Evolutionary conservation across 2,329 filamentous ascomycete genomes (phyloP), one percentile per base, ranked within the genome.

Genomic region (Knufia fluminis): DNA sequence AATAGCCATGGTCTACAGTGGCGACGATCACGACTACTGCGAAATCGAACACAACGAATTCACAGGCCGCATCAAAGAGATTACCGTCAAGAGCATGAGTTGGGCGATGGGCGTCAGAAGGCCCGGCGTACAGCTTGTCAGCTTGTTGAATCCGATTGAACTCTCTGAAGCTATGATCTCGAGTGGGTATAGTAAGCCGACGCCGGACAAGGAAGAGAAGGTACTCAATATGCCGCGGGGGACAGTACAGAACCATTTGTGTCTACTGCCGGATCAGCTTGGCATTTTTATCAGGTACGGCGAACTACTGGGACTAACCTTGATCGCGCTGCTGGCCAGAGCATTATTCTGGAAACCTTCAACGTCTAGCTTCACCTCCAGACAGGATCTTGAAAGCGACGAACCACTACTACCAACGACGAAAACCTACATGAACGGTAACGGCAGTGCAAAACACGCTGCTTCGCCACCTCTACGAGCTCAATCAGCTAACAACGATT

Each of bases 11-110:
- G 85, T 90, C 38, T 98, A 97, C 63, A 95, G 89, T 0, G 92
- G 92, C 9, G 92, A 98, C 60, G 92, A 98, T 62, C 92, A 98
- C 69, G 92, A 98, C 69, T 96, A 97, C 69, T 98, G 92, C 68
- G 90, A 95, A 61, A 71, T 97, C 4, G 75, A 82, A 0, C 92
- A 98, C 66, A 79, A 81, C 2, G 75, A 79, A 16, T 79, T 82
- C 52, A 81, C 81, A 54, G 76, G 75, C 28, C 70, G 72, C 0
- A 76, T 74, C 3, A 77, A 75, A 22, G 92, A 98, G 65, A 94
- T 96, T 56, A 98, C 92, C 0, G 89, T 97, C 59, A 98, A 98
- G 70, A 90, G 85, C 61, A 80, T 94, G 57, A 94, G 83, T 61
- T 95, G 91, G 88, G 89, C 88, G 16, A 97, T 97, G 92, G 90